phyloP scores from a whole-genome alignment of 2,329 filamentous ascomycete species.

The Phyllosticta citriasiana region DNA sequence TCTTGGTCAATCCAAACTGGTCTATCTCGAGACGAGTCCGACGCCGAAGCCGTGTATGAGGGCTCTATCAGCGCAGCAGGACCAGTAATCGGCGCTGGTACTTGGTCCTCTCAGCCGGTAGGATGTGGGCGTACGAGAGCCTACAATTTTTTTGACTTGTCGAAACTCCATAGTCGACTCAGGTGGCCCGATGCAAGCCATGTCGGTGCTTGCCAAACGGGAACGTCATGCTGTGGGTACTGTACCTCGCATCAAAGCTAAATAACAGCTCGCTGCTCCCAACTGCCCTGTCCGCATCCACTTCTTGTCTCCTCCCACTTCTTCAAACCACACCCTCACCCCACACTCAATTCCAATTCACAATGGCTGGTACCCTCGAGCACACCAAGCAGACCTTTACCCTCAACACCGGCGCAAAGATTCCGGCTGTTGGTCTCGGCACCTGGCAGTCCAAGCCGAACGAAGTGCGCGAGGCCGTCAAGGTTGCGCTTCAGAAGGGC shows the following conservation, averaged over 20 bases:
- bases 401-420: slow-evolving; percentile 62
- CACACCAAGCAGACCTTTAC: slow-evolving; percentile 37
- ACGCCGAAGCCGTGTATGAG: background rate
- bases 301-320: slow-evolving; percentile 11
- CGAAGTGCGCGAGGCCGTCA: slow-evolving; percentile 61
- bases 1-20: background rate
- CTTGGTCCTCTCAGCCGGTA: background rate
- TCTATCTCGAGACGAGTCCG: background rate
- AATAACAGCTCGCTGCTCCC: background rate
- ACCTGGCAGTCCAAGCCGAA: slow-evolving; percentile 68
- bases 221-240: background rate
- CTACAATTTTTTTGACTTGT: background rate
- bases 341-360: slow-evolving; percentile 17
- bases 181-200: background rate
- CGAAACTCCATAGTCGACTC: background rate
- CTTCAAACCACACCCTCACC: slow-evolving; percentile 18
- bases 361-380: slow-evolving; percentile 18
- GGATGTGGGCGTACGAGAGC: background rate
- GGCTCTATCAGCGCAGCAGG: background rate
- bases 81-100: background rate
- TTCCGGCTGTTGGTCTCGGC: slow-evolving; percentile 65
- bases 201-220: background rate
- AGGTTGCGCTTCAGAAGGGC: slow-evolving; percentile 55
- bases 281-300: background rate
- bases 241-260: background rate